A percentile compares a stretch with the other conserved stretches of the same genome.
Evolutionary conservation across 441 rosid species (phyloP).

Genomic region (Raphanus hybrid): DNA sequence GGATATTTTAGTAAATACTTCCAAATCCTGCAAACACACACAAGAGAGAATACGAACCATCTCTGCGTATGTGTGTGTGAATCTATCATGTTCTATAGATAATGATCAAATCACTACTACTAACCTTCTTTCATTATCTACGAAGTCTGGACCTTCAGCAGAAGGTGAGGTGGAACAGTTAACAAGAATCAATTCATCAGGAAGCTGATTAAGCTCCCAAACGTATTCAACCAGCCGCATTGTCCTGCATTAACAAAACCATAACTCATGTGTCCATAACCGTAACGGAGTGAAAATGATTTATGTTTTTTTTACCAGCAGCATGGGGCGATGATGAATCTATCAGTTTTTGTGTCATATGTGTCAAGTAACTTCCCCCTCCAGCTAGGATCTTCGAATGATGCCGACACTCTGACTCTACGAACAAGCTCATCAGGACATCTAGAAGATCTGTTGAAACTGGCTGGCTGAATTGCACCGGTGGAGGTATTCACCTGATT

Average conservation of each 20-base stretch:
- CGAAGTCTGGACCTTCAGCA: constrained; percentile 84
- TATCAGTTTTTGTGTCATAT: constrained; percentile 70
- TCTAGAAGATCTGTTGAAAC: constrained; percentile 68
- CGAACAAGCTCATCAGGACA: constrained; percentile 87
- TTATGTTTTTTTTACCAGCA: constrained; percentile 54
- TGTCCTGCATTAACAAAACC: constrained; percentile 63
- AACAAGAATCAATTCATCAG: constrained; percentile 66
- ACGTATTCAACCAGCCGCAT: constrained; percentile 31
- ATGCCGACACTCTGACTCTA: constrained; percentile 67
- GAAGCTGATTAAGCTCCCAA: constrained; percentile 45
- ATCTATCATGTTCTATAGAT: not conserved
- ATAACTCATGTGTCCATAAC: not conserved
- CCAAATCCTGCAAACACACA: constrained; percentile 60
- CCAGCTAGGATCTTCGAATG: constrained; percentile 65
- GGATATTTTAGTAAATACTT: constrained; percentile 62
- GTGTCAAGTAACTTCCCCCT: constrained; percentile 75
- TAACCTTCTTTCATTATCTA: constrained; percentile 66
- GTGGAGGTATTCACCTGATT: constrained; percentile 71
- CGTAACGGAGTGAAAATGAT: not conserved
- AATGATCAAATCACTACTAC: constrained; percentile 25
- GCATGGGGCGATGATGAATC: constrained; percentile 74
- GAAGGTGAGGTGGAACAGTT: constrained; percentile 77
- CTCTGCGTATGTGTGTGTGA: not conserved
- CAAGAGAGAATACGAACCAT: not conserved
- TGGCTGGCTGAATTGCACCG: constrained; percentile 67